phyloP scores from a whole-genome alignment of 257 asterid species.

The Ocimum tenuiflorum region DNA sequence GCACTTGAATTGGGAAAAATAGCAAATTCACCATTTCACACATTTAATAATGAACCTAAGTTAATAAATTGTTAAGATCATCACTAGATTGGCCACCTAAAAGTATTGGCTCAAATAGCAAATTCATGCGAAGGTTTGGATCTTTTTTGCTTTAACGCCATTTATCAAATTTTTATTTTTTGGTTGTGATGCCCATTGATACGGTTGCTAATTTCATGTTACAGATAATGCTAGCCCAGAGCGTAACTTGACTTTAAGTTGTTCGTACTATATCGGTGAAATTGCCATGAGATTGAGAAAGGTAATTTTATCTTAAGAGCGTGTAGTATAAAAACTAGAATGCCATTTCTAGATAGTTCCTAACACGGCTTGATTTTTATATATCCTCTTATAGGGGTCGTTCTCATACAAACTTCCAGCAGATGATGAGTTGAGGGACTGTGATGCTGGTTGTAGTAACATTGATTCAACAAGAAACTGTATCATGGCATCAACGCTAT shows the following conservation, averaged over 20 bases:
- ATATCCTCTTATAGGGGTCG: slow-evolving; percentile 58
- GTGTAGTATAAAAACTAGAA: background rate
- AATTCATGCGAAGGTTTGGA: background rate
- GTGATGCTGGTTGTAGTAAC: slow-evolving; percentile 33
- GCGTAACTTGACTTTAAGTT: slow-evolving; percentile 60
- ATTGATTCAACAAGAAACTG: slow-evolving; percentile 53
- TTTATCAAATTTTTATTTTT: background rate
- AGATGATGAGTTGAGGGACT: slow-evolving; percentile 57
- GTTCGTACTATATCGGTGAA: slow-evolving; percentile 91
- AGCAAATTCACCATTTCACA: too few species aligned
- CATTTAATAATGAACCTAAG: too few species aligned
- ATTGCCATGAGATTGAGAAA: slow-evolving; percentile 79
- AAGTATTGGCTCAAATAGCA: too few species aligned
- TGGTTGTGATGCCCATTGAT: background rate
- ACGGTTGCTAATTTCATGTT: slow-evolving; percentile 19
- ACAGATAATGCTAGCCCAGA: slow-evolving; percentile 84
- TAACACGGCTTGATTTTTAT: slow-evolving; percentile 15
- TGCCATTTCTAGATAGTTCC: background rate
- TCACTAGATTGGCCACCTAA: too few species aligned
- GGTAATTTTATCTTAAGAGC: slow-evolving; percentile 37
- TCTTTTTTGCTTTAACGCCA: slow-evolving; percentile 15
- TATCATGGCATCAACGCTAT: slow-evolving; percentile 74
- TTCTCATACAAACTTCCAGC: slow-evolving; percentile 84
- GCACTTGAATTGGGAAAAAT: background rate
- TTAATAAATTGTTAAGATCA: too few species aligned